Evolutionary conservation across 257 asterid species (phyloP), one percentile per base, ranked within the genome.

Genomic region (Primulina tabacum): DNA sequence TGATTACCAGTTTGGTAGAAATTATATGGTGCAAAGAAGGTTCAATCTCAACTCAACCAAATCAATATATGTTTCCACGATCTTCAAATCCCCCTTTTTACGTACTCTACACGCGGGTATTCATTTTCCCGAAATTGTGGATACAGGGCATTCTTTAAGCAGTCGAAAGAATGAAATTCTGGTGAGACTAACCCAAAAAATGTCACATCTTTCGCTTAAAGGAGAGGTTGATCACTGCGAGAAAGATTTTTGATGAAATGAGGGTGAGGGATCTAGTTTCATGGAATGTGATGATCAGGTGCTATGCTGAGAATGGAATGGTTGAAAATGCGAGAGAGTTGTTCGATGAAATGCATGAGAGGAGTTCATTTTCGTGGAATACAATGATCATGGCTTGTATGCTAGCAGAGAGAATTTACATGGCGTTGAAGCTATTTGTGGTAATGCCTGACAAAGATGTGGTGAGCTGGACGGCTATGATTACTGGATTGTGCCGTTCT

Each of bases 391-490:
- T 80, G 10, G 88, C 85, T 55, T 78, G 78, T 64, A 73, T 76
- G 26, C 81, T 71, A 71, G 62, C 76, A 6, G 76, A 83, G 26
- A 65, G 32, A 53, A 53, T 28, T 2, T 17, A 60, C 57, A 34
- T 35, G 9, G 76, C 71, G 67, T 55, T 81, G 64, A 74, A 69
- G 69, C 34, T 65, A 47, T 82, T 78, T 73, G 71, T 73, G 50
- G 72, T 71, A 66, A 86, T 78, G 87, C 68, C 75, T 50, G 76
- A 69, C 40, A 84, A 75, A 73, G 78, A 80, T 72, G 77, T 52
- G 8, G 74, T 78, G n/a, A 77, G 80, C 65, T 84, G 92, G 92
- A 84, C 84, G 37, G 80, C 77, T 58, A 77, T 81, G 76, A 70
- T 80, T 69, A 74, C 88, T 0, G 84, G 84, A 32, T 77, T 76